These are phyloP conservation scores for Dioscorea dumetorum DNA, from an alignment of 106 monocot genomes.

Conservation along the genomic window DNA sequence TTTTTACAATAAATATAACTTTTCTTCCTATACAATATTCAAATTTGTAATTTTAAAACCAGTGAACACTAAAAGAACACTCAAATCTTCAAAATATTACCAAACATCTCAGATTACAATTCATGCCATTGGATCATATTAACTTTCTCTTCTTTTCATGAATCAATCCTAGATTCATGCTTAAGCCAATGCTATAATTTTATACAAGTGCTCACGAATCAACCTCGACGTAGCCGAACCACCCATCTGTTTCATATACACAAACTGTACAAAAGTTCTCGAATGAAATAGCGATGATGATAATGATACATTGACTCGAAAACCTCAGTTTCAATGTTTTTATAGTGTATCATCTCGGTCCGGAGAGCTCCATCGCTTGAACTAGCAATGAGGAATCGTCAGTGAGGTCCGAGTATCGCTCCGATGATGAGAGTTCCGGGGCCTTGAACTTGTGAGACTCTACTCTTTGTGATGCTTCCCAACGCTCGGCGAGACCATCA, in stretches of 20 bases:
- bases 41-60: too few relatives aligned
- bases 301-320: too few relatives aligned
- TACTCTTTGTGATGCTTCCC: slow-evolving; percentile 60
- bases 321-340: too few relatives aligned
- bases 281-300: too few relatives aligned
- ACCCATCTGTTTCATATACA: too few relatives aligned
- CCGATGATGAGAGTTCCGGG: slow-evolving; percentile 36
- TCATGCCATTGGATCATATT: neutral
- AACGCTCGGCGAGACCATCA: slow-evolving; percentile 62
- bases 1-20: too few relatives aligned
- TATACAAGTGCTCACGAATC: too few relatives aligned
- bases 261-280: too few relatives aligned
- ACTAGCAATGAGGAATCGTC: slow-evolving; percentile 72
- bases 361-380: slow-evolving; percentile 90
- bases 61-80: too few relatives aligned
- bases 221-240: neutral
- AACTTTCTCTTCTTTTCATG: neutral
- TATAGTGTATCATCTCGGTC: slow-evolving; percentile 51
- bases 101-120: neutral
- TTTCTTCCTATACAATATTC: too few relatives aligned
- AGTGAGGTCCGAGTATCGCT: slow-evolving; percentile 55
- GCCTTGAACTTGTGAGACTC: slow-evolving; percentile 26
- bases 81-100: too few relatives aligned
- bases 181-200: neutral
- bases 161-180: neutral